Base-by-base conservation (phyloP, 2,329 filamentous ascomycete genomes). In the Alternaria ethzedia region DNA sequence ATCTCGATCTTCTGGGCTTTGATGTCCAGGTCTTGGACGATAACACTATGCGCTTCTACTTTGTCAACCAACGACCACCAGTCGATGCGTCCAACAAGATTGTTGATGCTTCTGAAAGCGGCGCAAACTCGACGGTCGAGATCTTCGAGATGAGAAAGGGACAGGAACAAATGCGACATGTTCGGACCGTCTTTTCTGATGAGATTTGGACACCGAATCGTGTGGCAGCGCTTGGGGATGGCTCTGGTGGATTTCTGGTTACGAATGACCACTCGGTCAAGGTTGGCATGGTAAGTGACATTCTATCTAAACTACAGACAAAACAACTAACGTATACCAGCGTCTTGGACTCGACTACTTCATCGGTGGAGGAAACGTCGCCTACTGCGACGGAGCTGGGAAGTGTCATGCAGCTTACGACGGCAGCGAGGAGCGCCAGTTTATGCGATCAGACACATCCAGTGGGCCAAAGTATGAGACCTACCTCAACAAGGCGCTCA, bases 221-320 rank as follows among this genome's bases (percentile, higher is more conserved):
- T n/a, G 63, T 74, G 5, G 71, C 70, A 2, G 65, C 70, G 3
- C 21, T 76, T 8, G 66, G 64, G 2, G 66, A 62, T 26, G 69
- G 70, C 21, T 69, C 65, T 1, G 71, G 71, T 17, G 69, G 64
- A 0, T 73, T 76, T 36, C 58, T 74, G 4, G 63, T 74, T 9
- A 71, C 67, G 5, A 76, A 76, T 25, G 74, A 77, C 41, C 74
- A 77, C 26, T 73, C 71, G n/a, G 64, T 50, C 2, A 75, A 72
- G 36, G 62, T 68, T 20, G 71, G 71, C n/a, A 65, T 63, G 67
- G 71, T 72, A 59, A n/a, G 66, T 36, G 10, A 17, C 2, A 2
- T 8, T 5, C 13, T 26, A 50, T 21, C 10, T 26, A 26, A 26
- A 4, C 25, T n/a, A 26, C 4, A 26, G 3, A 26, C 4, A 2